Conservation (phyloP, 2,329 filamentous ascomycete genomes). For the Dactylella cylindrospora region DNA sequence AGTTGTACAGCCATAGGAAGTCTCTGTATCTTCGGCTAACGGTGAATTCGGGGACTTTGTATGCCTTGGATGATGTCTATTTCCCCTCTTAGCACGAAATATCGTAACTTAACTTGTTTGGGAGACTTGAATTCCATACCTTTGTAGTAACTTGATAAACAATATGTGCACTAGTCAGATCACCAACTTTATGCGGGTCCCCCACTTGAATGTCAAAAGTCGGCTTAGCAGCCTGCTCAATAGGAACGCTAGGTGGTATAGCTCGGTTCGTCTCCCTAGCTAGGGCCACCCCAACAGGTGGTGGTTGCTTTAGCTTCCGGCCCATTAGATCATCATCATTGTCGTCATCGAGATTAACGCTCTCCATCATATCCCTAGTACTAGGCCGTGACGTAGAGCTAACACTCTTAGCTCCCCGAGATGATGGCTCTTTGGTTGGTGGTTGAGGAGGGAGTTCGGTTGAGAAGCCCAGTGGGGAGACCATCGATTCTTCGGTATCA, state of each 20-base stretch:
- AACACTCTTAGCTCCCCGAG: constrained; percentile 56
- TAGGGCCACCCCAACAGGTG: constrained; percentile 60
- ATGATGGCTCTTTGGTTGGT: constrained; percentile 67
- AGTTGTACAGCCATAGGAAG: constrained; percentile 96
- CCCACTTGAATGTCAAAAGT: constrained; percentile 88
- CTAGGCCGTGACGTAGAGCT: constrained; percentile 55
- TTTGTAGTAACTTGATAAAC: constrained; percentile 94
- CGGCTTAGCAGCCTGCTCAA: constrained; percentile 92
- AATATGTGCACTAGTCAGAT: constrained; percentile 94
- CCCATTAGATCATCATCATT: constrained; percentile 54
- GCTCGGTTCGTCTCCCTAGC: constrained; percentile 57
- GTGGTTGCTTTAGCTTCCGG: constrained; percentile 64
- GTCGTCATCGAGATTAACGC: constrained; percentile 70
- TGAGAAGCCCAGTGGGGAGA: constrained; percentile 48
- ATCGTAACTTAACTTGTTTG: not conserved
- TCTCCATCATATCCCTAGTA: constrained; percentile 61
- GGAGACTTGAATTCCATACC: constrained; percentile 57
- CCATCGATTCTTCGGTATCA: constrained; percentile 49
- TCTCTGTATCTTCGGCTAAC: constrained; percentile 93
- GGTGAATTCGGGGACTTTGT: constrained; percentile 86
- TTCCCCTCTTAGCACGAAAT: constrained; percentile 1
- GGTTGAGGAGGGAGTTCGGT: constrained; percentile 66
- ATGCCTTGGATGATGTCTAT: constrained; percentile 92
- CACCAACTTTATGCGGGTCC: constrained; percentile 96
- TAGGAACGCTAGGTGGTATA: constrained; percentile 75